Evolutionary conservation across 2,329 filamentous ascomycete genomes (phyloP), one percentile per base, ranked within the genome.

Genomic region (Colletotrichum noveboracense): DNA sequence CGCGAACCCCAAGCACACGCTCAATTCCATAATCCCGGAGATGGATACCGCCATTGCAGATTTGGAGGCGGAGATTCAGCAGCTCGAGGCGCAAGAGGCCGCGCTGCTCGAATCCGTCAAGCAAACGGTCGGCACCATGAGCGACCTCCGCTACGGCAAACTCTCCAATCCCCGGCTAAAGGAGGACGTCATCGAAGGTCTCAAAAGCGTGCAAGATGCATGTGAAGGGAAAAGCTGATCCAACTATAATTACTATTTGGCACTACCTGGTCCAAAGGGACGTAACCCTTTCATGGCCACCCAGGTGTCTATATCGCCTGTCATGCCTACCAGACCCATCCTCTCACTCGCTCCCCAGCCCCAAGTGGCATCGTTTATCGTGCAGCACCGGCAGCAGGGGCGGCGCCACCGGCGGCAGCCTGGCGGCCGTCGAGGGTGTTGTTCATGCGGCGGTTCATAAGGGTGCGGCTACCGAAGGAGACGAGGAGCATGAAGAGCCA

Each of bases 71-170:
- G 93, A 97, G 80, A 91, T 96, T 71, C 86, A 88, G 74, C 87
- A 86, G 52, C 87, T 96, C 6, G 91, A 95, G 78, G 86, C 89
- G 38, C 93, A 96, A 78, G 91, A 94, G 69, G 87, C 88, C 1
- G 82, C 83, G 3, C 85, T 95, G 5, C 83, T 94, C 7, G 87
- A 89, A 6, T 90, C 91, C 13, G 89, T 97, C 67, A 89, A 89
- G 78, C 89, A 91, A 71, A 93, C 90, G 0, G 90, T 97, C 18
- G 93, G 93, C 36, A 91, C 91, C 64, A 86, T 98, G 82, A 97
- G 95, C 83, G 95, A 97, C 84, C 88, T 98, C 71, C 92, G 94
- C 61, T 96, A 97, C 80, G 95, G 96, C 48, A 93, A 92, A 71
- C 90, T 97, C 74, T 89, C 91, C 43, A 94, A 94, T 77, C 83